A percentile compares a stretch with the other conserved stretches of the same genome.
phyloP scores from a whole-genome alignment of 2,329 filamentous ascomycete species.

The Lachnellula arida region DNA sequence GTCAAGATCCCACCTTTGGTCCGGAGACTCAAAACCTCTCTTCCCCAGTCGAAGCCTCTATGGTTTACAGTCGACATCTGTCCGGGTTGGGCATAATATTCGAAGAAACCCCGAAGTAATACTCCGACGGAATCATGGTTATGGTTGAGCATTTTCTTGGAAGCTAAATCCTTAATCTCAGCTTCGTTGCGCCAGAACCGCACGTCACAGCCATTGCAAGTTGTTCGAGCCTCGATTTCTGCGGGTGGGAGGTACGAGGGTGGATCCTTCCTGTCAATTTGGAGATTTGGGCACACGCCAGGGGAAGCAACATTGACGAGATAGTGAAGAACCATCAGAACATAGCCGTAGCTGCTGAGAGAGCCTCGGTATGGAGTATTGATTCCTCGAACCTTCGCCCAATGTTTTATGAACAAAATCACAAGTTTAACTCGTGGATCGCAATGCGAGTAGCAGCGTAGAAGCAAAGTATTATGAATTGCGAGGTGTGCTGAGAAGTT shows the following conservation, averaged over 20 bases:
- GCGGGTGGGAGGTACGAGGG: slow-evolving; percentile 39
- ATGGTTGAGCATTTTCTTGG: slow-evolving; percentile 53
- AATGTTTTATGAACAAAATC: slow-evolving; percentile 83
- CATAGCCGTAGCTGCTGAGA: slow-evolving; percentile 84
- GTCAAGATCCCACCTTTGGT: slow-evolving; percentile 63
- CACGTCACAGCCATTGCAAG: slow-evolving; percentile 63
- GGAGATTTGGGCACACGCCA: slow-evolving; percentile 80
- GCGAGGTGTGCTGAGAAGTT: slow-evolving; percentile 84
- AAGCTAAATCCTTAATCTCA: slow-evolving; percentile 60
- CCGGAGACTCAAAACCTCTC: slow-evolving; percentile 73
- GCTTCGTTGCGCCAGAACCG: slow-evolving; percentile 74
- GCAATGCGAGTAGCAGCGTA: slow-evolving; percentile 77
- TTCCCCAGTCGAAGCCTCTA: slow-evolving; percentile 73
- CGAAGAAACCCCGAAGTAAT: slow-evolving; percentile 79
- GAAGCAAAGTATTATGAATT: slow-evolving; percentile 75
- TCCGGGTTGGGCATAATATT: slow-evolving; percentile 69
- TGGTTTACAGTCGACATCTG: slow-evolving; percentile 45
- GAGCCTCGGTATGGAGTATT: slow-evolving; percentile 85
- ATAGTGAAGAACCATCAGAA: slow-evolving; percentile 88
- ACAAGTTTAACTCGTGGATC: slow-evolving; percentile 74
- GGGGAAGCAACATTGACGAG: slow-evolving; percentile 77
- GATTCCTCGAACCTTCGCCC: slow-evolving; percentile 81
- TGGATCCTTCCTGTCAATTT: slow-evolving; percentile 48
- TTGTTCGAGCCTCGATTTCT: slow-evolving; percentile 35
- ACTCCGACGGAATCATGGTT: slow-evolving; percentile 67